Conservation (phyloP, 805 yeast genomes). For the Candida incommunis region DNA sequence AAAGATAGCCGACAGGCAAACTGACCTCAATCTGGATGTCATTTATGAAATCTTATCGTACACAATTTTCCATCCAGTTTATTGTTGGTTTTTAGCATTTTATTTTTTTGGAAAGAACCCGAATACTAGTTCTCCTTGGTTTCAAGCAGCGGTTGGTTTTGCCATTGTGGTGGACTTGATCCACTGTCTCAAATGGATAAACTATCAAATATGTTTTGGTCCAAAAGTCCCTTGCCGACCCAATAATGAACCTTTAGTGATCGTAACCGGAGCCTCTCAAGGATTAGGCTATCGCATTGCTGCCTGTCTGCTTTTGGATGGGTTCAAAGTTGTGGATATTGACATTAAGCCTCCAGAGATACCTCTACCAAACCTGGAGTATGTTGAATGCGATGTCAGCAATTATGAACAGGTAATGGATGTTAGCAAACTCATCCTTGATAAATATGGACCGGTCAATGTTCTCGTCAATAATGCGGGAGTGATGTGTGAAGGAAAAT, state of each 20-base stretch:
- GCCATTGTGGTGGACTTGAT: background rate
- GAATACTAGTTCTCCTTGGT: too few relatives aligned
- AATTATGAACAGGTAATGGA: conserved; percentile 25
- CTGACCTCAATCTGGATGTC: background rate
- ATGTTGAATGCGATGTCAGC: conserved; percentile 6
- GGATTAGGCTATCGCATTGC: conserved; percentile 15
- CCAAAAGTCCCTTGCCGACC: background rate
- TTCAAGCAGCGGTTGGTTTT: background rate
- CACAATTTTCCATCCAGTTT: background rate
- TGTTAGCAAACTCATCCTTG: conserved; percentile 56
- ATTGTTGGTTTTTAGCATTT: background rate
- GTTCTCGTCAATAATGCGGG: conserved; percentile 83
- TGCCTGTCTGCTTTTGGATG: conserved; percentile 9
- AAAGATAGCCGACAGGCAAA: background rate
- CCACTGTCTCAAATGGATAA: background rate
- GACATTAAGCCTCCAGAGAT: conserved; percentile 10
- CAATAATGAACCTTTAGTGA: conserved; percentile 3
- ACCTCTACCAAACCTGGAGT: conserved; percentile 3
- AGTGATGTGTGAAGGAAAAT: conserved; percentile 57
- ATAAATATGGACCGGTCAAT: conserved; percentile 63
- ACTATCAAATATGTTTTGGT: background rate
- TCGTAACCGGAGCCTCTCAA: conserved; percentile 14
- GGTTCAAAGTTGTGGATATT: conserved; percentile 8
- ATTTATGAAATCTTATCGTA: background rate
- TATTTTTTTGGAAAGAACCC: background rate